Evolutionary conservation across 805 yeast genomes (phyloP), one percentile per base, ranked within the genome.

Genomic region (Yarrowia sp.): DNA sequence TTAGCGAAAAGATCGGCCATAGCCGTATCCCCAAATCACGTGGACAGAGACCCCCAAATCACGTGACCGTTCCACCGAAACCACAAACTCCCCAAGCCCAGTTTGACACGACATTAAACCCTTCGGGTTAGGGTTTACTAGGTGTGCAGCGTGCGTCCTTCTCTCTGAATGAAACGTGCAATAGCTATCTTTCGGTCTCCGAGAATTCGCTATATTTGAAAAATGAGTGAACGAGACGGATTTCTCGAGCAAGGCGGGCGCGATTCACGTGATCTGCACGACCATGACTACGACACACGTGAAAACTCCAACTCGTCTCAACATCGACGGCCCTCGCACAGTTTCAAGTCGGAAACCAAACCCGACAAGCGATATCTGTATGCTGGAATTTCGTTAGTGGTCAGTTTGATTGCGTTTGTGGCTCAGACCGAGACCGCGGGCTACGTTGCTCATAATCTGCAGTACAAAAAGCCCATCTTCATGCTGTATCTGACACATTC

Each of bases 371-470:
- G 85, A n/a, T 75, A 74, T 46, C 69, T 79, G 5, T 80, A 83
- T 70, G 85, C 87, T 6, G 77, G 79, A 3, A 70, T 78, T 0
- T 80, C 89, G 1, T 82, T 87, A 49, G 14, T 81, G 1, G 68
- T 85, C 1, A 84, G 89, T 0, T 71, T 87, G 69, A 73, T 84
- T 9, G 73, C 92, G 3, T 92, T 92, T 77, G 92, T 92, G 5
- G 73, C 83, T 15, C 97, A 91, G 74, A 91, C 97, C 0, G 97
- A 91, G 75, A 80, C 87, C 69, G 90, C 96, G 1, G 83, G 91
- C 8, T 87, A 87, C 68, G 82, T 91, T 7, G 88, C 90, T 74
- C 79, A 81, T 38, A 74, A 79, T 9, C 75, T 82, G 33, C 83
- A 82, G 3, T 91, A 86, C 76, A 75, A 83, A 64, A 92, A 91